Base-by-base conservation (phyloP, 108 stramenopile species). In the Aurantiochytrium sp. region DNA sequence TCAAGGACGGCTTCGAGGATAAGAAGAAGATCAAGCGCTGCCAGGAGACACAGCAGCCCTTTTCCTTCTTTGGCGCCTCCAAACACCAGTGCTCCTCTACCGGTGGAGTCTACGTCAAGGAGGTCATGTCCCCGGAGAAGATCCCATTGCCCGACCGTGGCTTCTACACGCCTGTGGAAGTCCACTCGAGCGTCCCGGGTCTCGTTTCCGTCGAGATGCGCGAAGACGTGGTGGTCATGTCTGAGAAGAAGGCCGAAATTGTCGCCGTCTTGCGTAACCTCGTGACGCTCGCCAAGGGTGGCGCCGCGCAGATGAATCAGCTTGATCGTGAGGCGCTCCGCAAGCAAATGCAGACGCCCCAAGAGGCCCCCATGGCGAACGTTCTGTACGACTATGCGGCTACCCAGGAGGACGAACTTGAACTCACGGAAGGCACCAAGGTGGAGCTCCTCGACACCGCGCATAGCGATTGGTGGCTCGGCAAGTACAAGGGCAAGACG, bases 1-100 rank as follows among this genome's bases (percentile, higher is more conserved):
- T 53, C 23, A 83, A 83, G 51, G 45, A 47, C n/a, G 28, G 28
- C 51, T 83, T 47, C 16, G 76, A 25, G 76, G 76, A 83, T 3
- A 83, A 83, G 76, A 83, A 83, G 23, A 83, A 83, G 76, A 23
- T 83, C 45, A 83, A 83, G 76, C 76, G 76, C 45, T 83, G 76
- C 76, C 45, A 53, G 76, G 76, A 47, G 51, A 83, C 76, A 12
- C 76, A 83, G 76, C 76, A 83, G 28, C 76, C 76, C n/a, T 83
- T 83, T 35, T 83, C 76, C 76, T 83, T 83, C 76, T 83, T 83
- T 35, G 76, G 76, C 19, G 51, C 45, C 16, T 53, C 49, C 45
- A 83, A 83, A 23, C 76, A 83, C 4, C 76, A 83, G 51, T 83
- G 76, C 5, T 25, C 19, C 28, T 83, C 19, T 23, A 53, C 49